phyloP scores from a whole-genome alignment of 2,329 filamentous ascomycete species.

The Xylariaceae sp. region DNA sequence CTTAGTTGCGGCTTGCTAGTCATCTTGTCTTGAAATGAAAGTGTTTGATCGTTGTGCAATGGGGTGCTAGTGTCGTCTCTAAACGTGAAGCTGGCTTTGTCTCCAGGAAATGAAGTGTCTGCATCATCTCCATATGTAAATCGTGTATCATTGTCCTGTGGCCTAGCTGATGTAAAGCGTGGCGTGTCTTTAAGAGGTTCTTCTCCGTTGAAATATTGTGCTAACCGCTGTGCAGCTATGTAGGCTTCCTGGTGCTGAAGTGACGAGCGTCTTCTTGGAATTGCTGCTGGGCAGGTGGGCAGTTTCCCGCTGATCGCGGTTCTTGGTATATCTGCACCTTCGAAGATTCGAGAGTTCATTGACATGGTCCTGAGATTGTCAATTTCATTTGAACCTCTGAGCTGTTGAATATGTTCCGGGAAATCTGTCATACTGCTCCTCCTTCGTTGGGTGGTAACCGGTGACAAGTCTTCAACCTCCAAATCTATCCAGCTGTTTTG shows the following conservation, averaged over 20 bases:
- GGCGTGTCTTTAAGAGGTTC: not conserved
- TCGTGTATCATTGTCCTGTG: not conserved
- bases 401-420: conserved; percentile 25
- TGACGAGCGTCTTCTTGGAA: conserved; percentile 37
- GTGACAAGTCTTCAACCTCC: conserved; percentile 34
- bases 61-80: not conserved
- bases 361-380: conserved; percentile 21
- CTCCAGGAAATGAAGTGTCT: not conserved
- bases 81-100: conserved; percentile 1
- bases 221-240: conserved; percentile 24
- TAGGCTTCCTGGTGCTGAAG: conserved; percentile 31
- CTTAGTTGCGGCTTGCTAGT: not conserved
- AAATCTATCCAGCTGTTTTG: conserved; percentile 44
- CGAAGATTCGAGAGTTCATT: not conserved
- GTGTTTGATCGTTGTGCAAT: not conserved
- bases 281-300: conserved; percentile 22
- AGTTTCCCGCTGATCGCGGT: conserved; percentile 5
- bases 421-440: conserved; percentile 38
- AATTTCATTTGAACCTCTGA: conserved; percentile 10
- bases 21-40: not conserved
- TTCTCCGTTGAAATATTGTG: conserved; percentile 13
- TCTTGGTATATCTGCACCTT: not conserved
- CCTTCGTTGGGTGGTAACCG: conserved; percentile 30
- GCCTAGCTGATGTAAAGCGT: not conserved
- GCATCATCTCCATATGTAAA: not conserved